Base-by-base conservation (phyloP, 441 rosid genomes). In the Gossypium schwendimanii region DNA sequence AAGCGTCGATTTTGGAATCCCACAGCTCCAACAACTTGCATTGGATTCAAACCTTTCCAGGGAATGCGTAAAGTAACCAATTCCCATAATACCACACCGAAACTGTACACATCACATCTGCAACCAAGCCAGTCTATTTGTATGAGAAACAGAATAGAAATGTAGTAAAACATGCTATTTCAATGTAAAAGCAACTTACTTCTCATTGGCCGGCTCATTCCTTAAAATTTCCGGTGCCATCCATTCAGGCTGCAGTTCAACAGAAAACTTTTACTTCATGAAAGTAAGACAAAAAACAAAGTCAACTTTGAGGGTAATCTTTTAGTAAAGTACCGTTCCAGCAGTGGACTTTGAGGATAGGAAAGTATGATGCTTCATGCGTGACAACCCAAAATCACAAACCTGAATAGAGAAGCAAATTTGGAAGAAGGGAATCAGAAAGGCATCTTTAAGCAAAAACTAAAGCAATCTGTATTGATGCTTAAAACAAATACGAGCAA, bases 1-100 rank as follows among this genome's bases (percentile, higher is more conserved):
- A 96, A 96, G 10, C 87, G 98, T 49, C 92, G 83, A 74, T 93
- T 86, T 75, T 96, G 97, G 83, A 96, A 96, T 62, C 98, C 99
- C 24, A 96, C 98, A 61, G 99, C 99, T 75, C 98, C 99, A 68
- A 96, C 99, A 47, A 96, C 99, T 77, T 96, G 99, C 97, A 93
- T 93, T 6, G 99, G 97, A 71, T 96, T 96, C 87, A 96, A 81
- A 62, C 97, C 98, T 83, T 85, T 89, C 99, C 99, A 96, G 14
- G 99, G 99, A 64, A 91, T 75, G 36, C 77, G 64, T 80, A 86
- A 78, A 47, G 99, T 91, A 33, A 86, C 85, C 80, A 96, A 54
- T 77, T 96, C 99, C 99, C 99, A 96, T 70, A 93, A 81, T 84
- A 96, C 93, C 62, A 96, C 98, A 67, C 99, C 99, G 81, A 91